Evolutionary conservation across 1,139 yeast genomes (phyloP).

Genomic region (Meyerozyma sp.): DNA sequence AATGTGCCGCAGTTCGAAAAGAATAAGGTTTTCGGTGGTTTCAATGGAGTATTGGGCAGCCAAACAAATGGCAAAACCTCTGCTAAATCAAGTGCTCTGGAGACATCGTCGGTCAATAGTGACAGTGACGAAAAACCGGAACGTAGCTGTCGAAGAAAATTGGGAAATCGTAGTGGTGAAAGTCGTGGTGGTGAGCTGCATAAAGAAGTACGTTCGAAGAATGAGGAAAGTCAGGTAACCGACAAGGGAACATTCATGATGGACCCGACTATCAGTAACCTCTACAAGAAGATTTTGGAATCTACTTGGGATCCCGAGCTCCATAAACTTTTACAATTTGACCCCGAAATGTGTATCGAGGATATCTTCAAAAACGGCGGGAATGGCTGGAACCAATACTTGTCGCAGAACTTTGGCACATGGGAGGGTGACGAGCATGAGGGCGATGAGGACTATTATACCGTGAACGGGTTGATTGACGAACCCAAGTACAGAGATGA

Average conservation of each 20-base stretch:
- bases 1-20: constrained; percentile 36
- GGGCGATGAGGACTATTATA: constrained; percentile 36
- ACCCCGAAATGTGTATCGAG: constrained; percentile 68
- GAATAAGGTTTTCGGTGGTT: constrained; percentile 35
- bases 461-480: constrained; percentile 40
- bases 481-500: constrained; percentile 38
- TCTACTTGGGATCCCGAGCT: constrained; percentile 78
- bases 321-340: constrained; percentile 48
- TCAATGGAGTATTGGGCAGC: constrained; percentile 24
- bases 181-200: neutral
- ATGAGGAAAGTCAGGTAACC: neutral
- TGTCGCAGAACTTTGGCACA: constrained; percentile 10
- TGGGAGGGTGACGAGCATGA: constrained; percentile 15
- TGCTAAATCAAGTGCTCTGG: neutral
- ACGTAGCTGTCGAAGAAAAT: neutral
- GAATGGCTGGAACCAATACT: constrained; percentile 55
- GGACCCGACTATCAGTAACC: constrained; percentile 48
- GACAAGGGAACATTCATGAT: constrained; percentile 14
- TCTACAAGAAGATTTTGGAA: constrained; percentile 61
- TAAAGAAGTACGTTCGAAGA: neutral
- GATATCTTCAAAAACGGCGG: constrained; percentile 70
- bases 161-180: neutral
- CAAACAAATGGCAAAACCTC: neutral
- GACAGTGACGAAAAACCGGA: neutral
- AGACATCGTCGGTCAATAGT: neutral